Percentiles rank a stretch among this genome's conserved stretches.
Conservation (phyloP, 75 land plant genomes). For the Pinus taeda region DNA sequence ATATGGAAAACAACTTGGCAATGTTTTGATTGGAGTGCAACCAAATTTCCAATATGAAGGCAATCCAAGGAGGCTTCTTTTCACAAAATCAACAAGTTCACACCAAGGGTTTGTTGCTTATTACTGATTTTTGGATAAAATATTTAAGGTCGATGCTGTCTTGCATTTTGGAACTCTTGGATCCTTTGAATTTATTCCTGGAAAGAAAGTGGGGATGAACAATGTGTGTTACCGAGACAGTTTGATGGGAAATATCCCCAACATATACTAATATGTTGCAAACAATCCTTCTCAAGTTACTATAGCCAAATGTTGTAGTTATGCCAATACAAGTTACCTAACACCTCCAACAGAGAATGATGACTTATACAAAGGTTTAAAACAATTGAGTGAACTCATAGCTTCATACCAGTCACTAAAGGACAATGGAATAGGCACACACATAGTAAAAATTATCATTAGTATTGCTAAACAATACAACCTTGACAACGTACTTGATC, state of each 20-base stretch:
- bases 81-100: constrained; percentile 97
- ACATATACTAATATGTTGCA: constrained; percentile 95
- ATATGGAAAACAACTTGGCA: constrained; percentile 92
- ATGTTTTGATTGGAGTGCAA: constrained; percentile 96
- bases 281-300: constrained; percentile 99
- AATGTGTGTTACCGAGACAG: constrained; percentile 94
- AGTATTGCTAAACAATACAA: constrained; percentile 98
- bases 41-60: constrained; percentile 99
- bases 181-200: constrained; percentile 99
- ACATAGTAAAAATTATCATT: constrained; percentile 89
- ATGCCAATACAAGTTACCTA: constrained; percentile 97
- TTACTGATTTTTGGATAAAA: constrained; percentile 91
- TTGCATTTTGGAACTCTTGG: constrained; percentile 99
- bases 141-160: constrained; percentile 91
- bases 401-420: constrained; percentile 95
- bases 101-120: constrained; percentile 99
- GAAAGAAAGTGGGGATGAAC: constrained; percentile 99
- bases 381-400: constrained; percentile 94
- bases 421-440: constrained; percentile 88
- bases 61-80: constrained; percentile 95
- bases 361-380: constrained; percentile 92
- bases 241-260: constrained; percentile 95
- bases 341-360: constrained; percentile 99
- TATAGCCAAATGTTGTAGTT: constrained; percentile 93
- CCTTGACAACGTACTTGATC: constrained; percentile 59